These are phyloP conservation scores for Kwoniella newhampshirensis DNA, from an alignment of 768 basidiomycete species.

Conservation along the genomic window DNA sequence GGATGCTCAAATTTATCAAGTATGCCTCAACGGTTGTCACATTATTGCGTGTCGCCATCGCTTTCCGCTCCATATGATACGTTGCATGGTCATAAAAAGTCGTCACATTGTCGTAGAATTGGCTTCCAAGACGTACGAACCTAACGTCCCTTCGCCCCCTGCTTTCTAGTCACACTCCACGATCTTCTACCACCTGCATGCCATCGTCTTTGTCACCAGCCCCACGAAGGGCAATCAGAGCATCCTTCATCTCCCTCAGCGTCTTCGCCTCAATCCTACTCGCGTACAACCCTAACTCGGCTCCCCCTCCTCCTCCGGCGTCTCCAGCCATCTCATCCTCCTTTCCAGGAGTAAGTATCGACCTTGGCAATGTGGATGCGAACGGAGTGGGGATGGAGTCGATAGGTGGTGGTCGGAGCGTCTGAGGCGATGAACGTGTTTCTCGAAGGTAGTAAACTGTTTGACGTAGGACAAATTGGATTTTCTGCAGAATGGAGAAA, in stretches of 20 bases:
- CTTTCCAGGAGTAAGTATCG: background rate
- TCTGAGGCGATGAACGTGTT: constrained; percentile 26
- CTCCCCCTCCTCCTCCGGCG: background rate
- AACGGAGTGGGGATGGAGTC: constrained; percentile 42
- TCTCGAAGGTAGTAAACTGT: constrained; percentile 47
- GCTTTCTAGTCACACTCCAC: background rate
- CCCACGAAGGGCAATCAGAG: constrained; percentile 17
- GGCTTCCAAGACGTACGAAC: background rate
- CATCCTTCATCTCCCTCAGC: constrained; percentile 28
- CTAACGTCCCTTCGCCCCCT: too few relatives aligned
- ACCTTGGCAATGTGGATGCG: constrained; percentile 30
- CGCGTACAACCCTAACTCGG: constrained; percentile 38
- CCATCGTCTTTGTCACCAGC: background rate
- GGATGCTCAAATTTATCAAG: too few relatives aligned
- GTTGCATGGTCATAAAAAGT: too few relatives aligned
- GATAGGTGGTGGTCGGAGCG: constrained; percentile 26
- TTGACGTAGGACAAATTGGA: constrained; percentile 49
- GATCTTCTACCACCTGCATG: constrained; percentile 4
- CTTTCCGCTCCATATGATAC: too few relatives aligned
- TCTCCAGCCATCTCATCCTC: background rate
- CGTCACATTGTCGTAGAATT: too few relatives aligned
- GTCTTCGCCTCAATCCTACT: constrained; percentile 31
- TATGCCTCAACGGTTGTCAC: too few relatives aligned
- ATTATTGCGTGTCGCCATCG: too few relatives aligned
- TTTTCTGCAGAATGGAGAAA: constrained; percentile 35